Evolutionary conservation across 345 rosid species (phyloP), one percentile per base, ranked within the genome.

Genomic region (Acer negundo): DNA sequence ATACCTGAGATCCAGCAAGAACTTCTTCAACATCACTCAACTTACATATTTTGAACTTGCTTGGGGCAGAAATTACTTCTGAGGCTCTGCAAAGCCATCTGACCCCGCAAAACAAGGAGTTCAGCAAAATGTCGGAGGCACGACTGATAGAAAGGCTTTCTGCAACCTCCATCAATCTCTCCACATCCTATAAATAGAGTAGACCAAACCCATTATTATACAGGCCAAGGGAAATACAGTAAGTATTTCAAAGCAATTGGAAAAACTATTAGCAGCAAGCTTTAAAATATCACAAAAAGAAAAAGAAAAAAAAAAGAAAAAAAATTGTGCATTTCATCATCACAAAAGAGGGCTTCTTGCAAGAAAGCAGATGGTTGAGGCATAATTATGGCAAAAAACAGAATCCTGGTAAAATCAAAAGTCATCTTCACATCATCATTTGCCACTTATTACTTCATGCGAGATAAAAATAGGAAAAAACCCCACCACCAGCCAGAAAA

Each of bases 61-160:
- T 35, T 13, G 82, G 85, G 40, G 77, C 63, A 65, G 76, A 82
- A 78, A 89, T 79, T 70, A 81, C 80, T 53, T 73, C 80, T 42
- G 85, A 81, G 69, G 88, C 91, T 69, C 81, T 85, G 71, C 79
- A 78, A 68, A 92, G 87, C 97, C 94, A 90, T 83, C 79, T 84
- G 38, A 85, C 78, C 47, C 87, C 91, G 53, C 69, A 61, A 77
- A 74, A 67, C 78, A 92, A 77, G 19, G 83, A 77, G 78, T 82
- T 74, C 78, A 79, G 84, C 40, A 92, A 38, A 68, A 67, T 62
- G 70, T 83, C 44, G 10, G 85, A 75, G 46, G 68, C 63, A 77
- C 63, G 10, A 20, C 76, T 15, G 11, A 56, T 73, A 67, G 85
- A 82, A 58, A 84, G 83, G 47, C 75, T 65, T 62, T 81, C 86